A percentile compares a stretch with the other conserved stretches of the same genome.
phyloP scores from a whole-genome alignment of 306 rosid genomes.

The Abrus pulchellus region DNA sequence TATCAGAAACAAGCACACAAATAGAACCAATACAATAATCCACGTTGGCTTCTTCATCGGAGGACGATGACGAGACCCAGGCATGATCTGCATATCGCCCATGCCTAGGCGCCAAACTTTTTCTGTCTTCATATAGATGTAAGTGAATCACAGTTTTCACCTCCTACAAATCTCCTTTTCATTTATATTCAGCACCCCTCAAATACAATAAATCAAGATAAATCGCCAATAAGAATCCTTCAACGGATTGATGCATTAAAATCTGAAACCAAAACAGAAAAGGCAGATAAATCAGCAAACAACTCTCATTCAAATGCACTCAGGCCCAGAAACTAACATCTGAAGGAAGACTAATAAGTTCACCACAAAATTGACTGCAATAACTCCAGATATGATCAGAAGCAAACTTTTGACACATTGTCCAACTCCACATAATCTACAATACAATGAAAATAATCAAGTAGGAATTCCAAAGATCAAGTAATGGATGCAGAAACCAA shows the following conservation, averaged over 20 bases:
- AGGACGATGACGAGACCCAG: slow-evolving; percentile 82
- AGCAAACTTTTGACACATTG: slow-evolving; percentile 18
- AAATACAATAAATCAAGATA: slow-evolving; percentile 18
- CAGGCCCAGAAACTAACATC: background rate
- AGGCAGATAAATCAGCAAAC: slow-evolving; percentile 19
- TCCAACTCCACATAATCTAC: slow-evolving; percentile 7
- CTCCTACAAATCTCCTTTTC: slow-evolving; percentile 40
- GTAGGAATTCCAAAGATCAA: slow-evolving; percentile 4
- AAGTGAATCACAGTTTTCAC: slow-evolving; percentile 54
- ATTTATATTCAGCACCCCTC: slow-evolving; percentile 38
- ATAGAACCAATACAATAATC: slow-evolving; percentile 80
- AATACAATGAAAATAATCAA: background rate
- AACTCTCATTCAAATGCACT: slow-evolving; percentile 29
- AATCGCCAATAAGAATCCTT: slow-evolving; percentile 35
- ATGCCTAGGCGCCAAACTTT: slow-evolving; percentile 68
- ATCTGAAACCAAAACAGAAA: slow-evolving; percentile 49
- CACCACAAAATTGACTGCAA: slow-evolving; percentile 18
- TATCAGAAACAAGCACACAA: slow-evolving; percentile 73
- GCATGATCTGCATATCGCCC: slow-evolving; percentile 77
- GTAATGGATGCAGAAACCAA: background rate
- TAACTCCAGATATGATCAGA: slow-evolving; percentile 17
- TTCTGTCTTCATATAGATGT: slow-evolving; percentile 69
- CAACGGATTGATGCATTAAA: slow-evolving; percentile 35
- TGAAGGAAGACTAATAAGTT: background rate
- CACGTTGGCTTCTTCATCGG: slow-evolving; percentile 80